phyloP scores from a whole-genome alignment of 805 yeast species.

The Saccharomycopsis fodiens region DNA sequence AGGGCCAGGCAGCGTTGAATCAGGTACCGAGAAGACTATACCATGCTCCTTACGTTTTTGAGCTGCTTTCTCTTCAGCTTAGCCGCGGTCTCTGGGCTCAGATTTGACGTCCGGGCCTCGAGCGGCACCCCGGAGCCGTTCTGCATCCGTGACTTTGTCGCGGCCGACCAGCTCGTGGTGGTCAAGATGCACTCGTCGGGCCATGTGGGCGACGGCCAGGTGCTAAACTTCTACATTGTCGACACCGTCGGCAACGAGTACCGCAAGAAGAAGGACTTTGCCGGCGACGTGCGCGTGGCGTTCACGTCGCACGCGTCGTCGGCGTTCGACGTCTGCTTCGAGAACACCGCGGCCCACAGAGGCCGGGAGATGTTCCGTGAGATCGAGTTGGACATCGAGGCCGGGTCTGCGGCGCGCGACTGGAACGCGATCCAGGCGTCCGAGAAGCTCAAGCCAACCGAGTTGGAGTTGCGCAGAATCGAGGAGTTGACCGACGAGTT shows the following conservation, averaged over 20 bases:
- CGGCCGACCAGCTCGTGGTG: slow-evolving; percentile 80
- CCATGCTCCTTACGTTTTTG: not conserved
- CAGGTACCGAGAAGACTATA: not conserved
- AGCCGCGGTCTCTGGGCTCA: slow-evolving; percentile 9
- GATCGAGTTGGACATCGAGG: slow-evolving; percentile 84
- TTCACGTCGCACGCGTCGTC: slow-evolving; percentile 79
- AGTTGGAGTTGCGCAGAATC: slow-evolving; percentile 79
- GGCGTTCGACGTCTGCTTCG: slow-evolving; percentile 88
- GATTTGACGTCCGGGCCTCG: slow-evolving; percentile 20
- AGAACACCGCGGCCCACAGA: slow-evolving; percentile 42
- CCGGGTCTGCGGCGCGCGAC: slow-evolving; percentile 96
- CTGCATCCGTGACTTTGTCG: slow-evolving; percentile 89
- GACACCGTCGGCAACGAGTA: slow-evolving; percentile 84
- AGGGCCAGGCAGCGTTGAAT: not conserved
- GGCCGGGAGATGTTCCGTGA: slow-evolving; percentile 51
- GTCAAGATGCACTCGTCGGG: slow-evolving; percentile 75
- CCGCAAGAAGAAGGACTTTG: slow-evolving; percentile 68
- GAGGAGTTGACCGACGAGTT: slow-evolving; percentile 84
- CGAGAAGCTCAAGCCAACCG: slow-evolving; percentile 89
- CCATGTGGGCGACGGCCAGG: slow-evolving; percentile 78
- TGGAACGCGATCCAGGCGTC: slow-evolving; percentile 93
- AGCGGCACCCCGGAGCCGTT: slow-evolving; percentile 35
- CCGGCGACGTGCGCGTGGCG: slow-evolving; percentile 65
- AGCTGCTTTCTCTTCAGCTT: not conserved
- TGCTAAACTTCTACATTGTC: slow-evolving; percentile 54